Percentiles rank a stretch among this genome's conserved stretches.
These are phyloP conservation scores for Aspergillus hancockii DNA, from an alignment of 495 filamentous ascomycete species.

Conservation along the genomic window DNA sequence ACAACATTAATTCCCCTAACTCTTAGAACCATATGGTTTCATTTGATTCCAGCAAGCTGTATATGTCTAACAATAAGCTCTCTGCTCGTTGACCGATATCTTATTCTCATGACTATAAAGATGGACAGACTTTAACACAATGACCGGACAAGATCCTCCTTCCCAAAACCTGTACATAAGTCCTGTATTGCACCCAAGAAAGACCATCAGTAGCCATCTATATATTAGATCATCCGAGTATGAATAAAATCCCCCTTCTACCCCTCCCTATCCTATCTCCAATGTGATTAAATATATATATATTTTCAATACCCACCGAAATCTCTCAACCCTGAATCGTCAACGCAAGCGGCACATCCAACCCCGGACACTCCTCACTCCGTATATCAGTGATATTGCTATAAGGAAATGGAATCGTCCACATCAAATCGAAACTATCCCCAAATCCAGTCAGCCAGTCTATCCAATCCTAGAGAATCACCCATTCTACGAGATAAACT, in stretches of 20 bases:
- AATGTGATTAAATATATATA: neutral
- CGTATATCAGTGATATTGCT: conserved; percentile 33
- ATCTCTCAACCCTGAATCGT: conserved; percentile 21
- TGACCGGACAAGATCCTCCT: too few relatives aligned
- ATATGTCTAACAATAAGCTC: neutral
- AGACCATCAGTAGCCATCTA: too few relatives aligned
- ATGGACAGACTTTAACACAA: too few relatives aligned
- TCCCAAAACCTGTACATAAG: too few relatives aligned
- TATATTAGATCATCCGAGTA: neutral
- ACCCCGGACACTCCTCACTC: conserved; percentile 44
- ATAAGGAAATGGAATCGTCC: conserved; percentile 48
- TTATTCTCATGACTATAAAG: neutral
- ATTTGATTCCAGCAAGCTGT: too few relatives aligned
- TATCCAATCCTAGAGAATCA: conserved; percentile 7
- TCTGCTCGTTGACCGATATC: neutral
- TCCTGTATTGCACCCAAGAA: neutral
- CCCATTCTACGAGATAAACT: conserved; percentile 6
- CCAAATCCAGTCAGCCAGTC: neutral
- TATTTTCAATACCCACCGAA: neutral
- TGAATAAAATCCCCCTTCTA: neutral
- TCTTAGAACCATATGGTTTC: too few relatives aligned
- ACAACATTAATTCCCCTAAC: too few relatives aligned
- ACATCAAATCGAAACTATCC: conserved; percentile 47
- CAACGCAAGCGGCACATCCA: conserved; percentile 31
- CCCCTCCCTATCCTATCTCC: too few relatives aligned